Base-by-base conservation (phyloP, 2,329 filamentous ascomycete genomes). In the Ascochyta rabiei region DNA sequence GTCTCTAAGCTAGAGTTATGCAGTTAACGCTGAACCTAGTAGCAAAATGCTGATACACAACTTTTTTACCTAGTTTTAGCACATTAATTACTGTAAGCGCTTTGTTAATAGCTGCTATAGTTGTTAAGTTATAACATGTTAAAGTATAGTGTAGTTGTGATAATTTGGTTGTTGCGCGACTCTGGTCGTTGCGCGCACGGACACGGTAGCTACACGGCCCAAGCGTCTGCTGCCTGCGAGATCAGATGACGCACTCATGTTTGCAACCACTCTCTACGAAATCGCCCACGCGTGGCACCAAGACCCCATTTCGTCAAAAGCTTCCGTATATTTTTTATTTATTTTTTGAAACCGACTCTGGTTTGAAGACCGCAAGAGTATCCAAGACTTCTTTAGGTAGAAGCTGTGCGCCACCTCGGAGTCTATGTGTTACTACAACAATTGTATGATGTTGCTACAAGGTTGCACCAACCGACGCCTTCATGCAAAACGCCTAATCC, bases 211-310 rank as follows among this genome's bases (percentile, higher is more conserved):
- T 39, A 58, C 56, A 53, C 21, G 30, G 45, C 41, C 48, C 49
- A 44, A 45, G 39, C 35, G 28, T n/a, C 33, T 16, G 44, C 42
- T 47, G 31, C 39, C 39, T 47, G 57, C 64, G 56, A 35, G 62
- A 61, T 64, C 66, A 67, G 56, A 60, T 67, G 64, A 67, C 64
- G 42, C 57, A 53, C 48, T 40, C 37, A 44, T 10, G 21, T 48
- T 53, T 53, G 18, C 49, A 45, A 15, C 49, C 35, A 41, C 42
- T n/a, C 23, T 18, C 16, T 19, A 6, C 2, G 35, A 33, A 44
- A 23, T 21, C 28, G 24, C 19, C 31, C 28, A 24, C 19, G 18
- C n/a, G n/a, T 16, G 15, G n/a, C 31, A 34, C 15, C 16, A 3
- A 16, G 8, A 5, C 6, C 10, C 31, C 31, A 34, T 6, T 15